Evolutionary conservation across 2,329 filamentous ascomycete species (phyloP).

Genomic region (Cryphonectria carpinicola): DNA sequence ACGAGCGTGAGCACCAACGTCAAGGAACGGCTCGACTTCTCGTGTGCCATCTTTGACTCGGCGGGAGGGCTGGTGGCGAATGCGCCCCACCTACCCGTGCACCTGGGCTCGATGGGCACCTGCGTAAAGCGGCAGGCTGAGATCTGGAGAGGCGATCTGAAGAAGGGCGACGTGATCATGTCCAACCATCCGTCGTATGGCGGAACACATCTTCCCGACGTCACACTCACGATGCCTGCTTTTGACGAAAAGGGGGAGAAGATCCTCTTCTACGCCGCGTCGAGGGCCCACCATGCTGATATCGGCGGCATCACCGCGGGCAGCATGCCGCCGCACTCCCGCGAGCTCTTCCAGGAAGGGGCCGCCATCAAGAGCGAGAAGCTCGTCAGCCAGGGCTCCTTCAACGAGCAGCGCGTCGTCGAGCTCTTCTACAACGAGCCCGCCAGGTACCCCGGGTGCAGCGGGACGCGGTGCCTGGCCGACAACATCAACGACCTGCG

Average conservation of each 20-base stretch:
- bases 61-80: conserved; percentile 78
- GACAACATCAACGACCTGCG: conserved; percentile 89
- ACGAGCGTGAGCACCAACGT: conserved; percentile 81
- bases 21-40: conserved; percentile 82
- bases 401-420: conserved; percentile 77
- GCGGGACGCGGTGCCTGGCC: conserved; percentile 75
- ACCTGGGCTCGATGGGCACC: conserved; percentile 84
- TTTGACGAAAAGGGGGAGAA: conserved; percentile 68
- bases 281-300: conserved; percentile 80
- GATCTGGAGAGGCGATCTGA: conserved; percentile 79
- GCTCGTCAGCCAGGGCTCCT: conserved; percentile 73
- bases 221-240: conserved; percentile 79
- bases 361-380: conserved; percentile 68
- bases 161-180: conserved; percentile 79
- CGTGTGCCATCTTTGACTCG: conserved; percentile 78
- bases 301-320: conserved; percentile 83
- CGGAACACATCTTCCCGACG: conserved; percentile 82
- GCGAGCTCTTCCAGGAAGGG: conserved; percentile 67
- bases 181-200: conserved; percentile 85
- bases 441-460: conserved; percentile 74
- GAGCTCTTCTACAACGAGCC: conserved; percentile 75
- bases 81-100: conserved; percentile 79
- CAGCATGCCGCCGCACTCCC: conserved; percentile 79
- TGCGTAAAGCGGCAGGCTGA: conserved; percentile 78
- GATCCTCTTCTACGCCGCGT: conserved; percentile 82